Evolutionary conservation across 2,329 filamentous ascomycete species (phyloP).

Genomic region (Parastagonospora avenae): DNA sequence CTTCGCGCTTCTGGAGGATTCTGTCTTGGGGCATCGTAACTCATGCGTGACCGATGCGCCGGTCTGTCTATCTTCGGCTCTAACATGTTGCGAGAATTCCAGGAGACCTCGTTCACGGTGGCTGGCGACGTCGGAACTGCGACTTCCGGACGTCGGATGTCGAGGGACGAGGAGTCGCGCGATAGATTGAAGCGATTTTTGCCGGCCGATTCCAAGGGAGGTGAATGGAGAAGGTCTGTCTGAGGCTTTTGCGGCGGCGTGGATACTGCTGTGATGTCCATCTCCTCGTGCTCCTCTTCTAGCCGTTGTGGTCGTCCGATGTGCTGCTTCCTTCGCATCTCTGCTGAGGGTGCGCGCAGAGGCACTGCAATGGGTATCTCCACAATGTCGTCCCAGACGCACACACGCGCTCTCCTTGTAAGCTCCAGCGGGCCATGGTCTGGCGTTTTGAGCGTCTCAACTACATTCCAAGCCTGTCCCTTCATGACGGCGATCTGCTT

Average conservation of each 20-base stretch:
- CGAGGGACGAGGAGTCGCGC: conserved; percentile 51
- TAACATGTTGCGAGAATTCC: conserved; percentile 23
- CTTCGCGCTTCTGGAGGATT: conserved; percentile 35
- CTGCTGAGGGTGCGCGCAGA: conserved; percentile 81
- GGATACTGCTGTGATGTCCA: conserved; percentile 80
- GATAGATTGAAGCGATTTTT: conserved; percentile 56
- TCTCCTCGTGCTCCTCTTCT: conserved; percentile 72
- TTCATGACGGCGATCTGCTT: conserved; percentile 99
- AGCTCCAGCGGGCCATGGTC: conserved; percentile 95
- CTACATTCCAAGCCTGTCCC: conserved; percentile 98
- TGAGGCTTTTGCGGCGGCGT: conserved; percentile 58
- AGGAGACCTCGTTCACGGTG: conserved; percentile 42
- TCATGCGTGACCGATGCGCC: conserved; percentile 45
- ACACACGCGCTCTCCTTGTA: conserved; percentile 86
- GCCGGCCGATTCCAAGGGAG: conserved; percentile 51
- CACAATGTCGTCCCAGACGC: conserved; percentile 97
- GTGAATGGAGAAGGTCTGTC: conserved; percentile 71
- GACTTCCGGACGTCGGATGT: conserved; percentile 36
- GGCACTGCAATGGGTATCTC: conserved; percentile 95
- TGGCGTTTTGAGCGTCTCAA: conserved; percentile 89
- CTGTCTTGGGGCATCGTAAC: conserved; percentile 47
- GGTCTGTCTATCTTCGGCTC: conserved; percentile 28
- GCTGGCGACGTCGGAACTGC: conserved; percentile 37
- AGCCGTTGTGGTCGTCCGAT: conserved; percentile 26
- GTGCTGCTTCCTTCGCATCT: conserved; percentile 73